Conservation (phyloP, 495 filamentous ascomycete species). For the Hypoxylon fuscum region DNA sequence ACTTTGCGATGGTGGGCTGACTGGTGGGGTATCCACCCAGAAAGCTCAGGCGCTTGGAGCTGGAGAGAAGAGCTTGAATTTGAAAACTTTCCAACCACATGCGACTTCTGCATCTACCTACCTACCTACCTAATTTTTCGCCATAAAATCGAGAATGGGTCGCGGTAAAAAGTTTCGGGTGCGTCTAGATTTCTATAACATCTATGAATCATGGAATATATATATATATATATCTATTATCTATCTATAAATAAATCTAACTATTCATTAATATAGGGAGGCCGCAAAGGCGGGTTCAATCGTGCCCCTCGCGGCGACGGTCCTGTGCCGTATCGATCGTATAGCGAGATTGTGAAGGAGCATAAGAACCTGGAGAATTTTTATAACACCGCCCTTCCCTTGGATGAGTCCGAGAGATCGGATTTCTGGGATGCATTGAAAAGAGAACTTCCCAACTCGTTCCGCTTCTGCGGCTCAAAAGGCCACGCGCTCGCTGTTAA, state of each 20-base stretch:
- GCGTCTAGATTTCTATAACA: constrained; percentile 12
- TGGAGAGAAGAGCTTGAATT: constrained; percentile 1
- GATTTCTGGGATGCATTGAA: constrained; percentile 84
- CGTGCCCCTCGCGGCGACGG: constrained; percentile 36
- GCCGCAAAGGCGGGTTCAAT: constrained; percentile 40
- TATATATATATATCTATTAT: not conserved
- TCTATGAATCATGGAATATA: not conserved
- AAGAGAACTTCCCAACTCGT: constrained; percentile 91
- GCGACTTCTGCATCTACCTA: not conserved
- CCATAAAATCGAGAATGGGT: constrained; percentile 40
- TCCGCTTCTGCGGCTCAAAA: constrained; percentile 93
- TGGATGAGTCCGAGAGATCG: constrained; percentile 75
- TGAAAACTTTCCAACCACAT: constrained; percentile 28
- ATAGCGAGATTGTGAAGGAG: constrained; percentile 68
- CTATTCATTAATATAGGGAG: constrained; percentile 26
- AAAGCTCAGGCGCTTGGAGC: constrained; percentile 21
- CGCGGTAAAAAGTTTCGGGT: constrained; percentile 43
- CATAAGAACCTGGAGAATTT: constrained; percentile 83
- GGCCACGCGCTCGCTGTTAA: constrained; percentile 90
- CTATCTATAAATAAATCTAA: constrained; percentile 19
- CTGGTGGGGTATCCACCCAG: not conserved
- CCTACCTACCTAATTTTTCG: not conserved
- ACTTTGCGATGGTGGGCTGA: not conserved
- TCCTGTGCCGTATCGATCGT: constrained; percentile 53
- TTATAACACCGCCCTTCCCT: constrained; percentile 78